Evolutionary conservation across 1,284 basidiomycete species (phyloP), one percentile per base, ranked within the genome.

Genomic region (Termitomyces sp.): DNA sequence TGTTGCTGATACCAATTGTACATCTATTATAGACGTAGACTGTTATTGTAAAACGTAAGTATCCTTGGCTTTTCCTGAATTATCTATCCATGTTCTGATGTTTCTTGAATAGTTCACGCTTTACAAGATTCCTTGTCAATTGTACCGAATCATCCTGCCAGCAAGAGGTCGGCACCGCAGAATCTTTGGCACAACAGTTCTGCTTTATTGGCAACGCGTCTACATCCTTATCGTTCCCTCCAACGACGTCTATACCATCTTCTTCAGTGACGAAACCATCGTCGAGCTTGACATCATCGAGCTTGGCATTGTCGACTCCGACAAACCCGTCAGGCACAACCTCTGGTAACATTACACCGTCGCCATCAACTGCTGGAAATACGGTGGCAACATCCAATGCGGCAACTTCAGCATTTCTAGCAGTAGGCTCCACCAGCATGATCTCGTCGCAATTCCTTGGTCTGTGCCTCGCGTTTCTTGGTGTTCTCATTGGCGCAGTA

Each of bases 1-100:
- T 64, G 70, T 47, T 62, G 66, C 15, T 2, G 13, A 28, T 56
- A 67, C 67, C 7, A 69, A 69, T 41, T 77, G 75, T 58, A 56
- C 65, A 1, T 76, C 68, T 50, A 57, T 76, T 10, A 64, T 68
- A 5, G 69, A 70, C 15, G 68, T 73, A 10, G 66, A 73, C 44
- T 78, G 76, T 56, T 78, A 71, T 56, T 77, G 76, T 53, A 54
- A 53, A 28, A 70, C 62, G 75, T 75, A 54, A 33, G 51, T 39
- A 7, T 13, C 46, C 15, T 28, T 19, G 3, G n/a, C 41, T 43
- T 24, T 17, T 39, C 7, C 17, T 17, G 17, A 17, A 1, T 1
- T 5, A 24, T 24, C 24, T 33, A 47, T 28, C 26, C 28, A 38
- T 26, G n/a, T 26, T 45, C 48, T 42, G 36, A 53, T 44, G 30